phyloP scores from a whole-genome alignment of 2,329 filamentous ascomycete species.

The Pseudogymnoascus verrucosus region DNA sequence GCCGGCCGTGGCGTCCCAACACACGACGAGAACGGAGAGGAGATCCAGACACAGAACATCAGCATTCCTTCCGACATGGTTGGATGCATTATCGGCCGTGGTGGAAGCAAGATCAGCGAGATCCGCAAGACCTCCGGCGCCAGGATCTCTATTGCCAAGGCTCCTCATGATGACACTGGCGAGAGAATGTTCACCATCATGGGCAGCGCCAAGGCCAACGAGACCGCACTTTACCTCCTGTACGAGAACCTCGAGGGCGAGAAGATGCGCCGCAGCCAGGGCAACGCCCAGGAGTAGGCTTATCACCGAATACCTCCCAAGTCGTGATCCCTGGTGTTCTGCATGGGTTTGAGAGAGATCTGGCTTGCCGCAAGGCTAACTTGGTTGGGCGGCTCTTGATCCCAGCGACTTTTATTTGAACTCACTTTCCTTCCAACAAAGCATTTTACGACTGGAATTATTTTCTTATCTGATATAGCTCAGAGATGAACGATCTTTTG shows the following conservation, averaged over 20 bases:
- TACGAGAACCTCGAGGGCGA: slow-evolving; percentile 99
- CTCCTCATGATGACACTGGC: slow-evolving; percentile 91
- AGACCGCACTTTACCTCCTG: slow-evolving; percentile 88
- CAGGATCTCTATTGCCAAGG: slow-evolving; percentile 88
- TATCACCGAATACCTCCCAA: slow-evolving; percentile 40
- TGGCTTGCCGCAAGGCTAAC: slow-evolving; percentile 56
- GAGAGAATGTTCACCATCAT: slow-evolving; percentile 99
- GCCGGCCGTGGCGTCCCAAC: slow-evolving; percentile 73
- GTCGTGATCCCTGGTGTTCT: slow-evolving; percentile 32
- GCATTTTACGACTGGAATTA: slow-evolving; percentile 25
- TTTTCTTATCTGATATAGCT: slow-evolving; percentile 10
- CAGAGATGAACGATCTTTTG: slow-evolving; percentile 8
- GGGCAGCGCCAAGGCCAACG: slow-evolving; percentile 86
- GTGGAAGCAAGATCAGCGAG: slow-evolving; percentile 95
- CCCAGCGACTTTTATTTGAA: slow-evolving; percentile 24
- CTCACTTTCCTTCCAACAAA: slow-evolving; percentile 30
- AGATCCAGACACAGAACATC: slow-evolving; percentile 98
- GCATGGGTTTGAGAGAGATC: slow-evolving; percentile 45
- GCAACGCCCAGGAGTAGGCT: slow-evolving; percentile 33
- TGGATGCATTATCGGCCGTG: slow-evolving; percentile 95
- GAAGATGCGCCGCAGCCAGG: slow-evolving; percentile 94
- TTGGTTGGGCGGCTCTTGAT: slow-evolving; percentile 38
- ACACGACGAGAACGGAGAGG: slow-evolving; percentile 92
- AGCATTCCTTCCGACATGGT: slow-evolving; percentile 99
- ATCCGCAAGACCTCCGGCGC: slow-evolving; percentile 95